Evolutionary conservation across 805 yeast species (phyloP).

Genomic region (Spathaspora sp.): DNA sequence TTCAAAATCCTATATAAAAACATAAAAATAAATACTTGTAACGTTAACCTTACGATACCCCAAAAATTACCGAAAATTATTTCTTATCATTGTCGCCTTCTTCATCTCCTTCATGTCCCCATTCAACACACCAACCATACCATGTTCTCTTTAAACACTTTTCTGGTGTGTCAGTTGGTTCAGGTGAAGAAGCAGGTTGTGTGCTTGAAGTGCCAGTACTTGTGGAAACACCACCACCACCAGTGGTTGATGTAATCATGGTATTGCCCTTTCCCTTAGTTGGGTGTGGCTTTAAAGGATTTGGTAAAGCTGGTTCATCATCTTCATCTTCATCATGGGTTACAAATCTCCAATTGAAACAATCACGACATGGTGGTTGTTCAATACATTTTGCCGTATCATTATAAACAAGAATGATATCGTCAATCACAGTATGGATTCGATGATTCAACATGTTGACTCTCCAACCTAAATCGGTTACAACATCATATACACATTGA

Average conservation of each 20-base stretch:
- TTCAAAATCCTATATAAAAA: neutral
- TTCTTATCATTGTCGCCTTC: constrained; percentile 4
- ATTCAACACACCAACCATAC: constrained; percentile 63
- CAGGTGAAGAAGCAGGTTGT: constrained; percentile 7
- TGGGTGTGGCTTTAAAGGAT: constrained; percentile 30
- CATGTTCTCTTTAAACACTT: constrained; percentile 56
- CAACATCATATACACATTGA: constrained; percentile 85
- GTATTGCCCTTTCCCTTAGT: constrained; percentile 1
- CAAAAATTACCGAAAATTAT: neutral
- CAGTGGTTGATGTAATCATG: constrained; percentile 8
- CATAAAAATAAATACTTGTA: neutral
- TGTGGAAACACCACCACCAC: constrained; percentile 3
- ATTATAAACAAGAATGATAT: constrained; percentile 67
- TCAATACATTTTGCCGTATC: constrained; percentile 69
- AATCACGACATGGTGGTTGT: constrained; percentile 85
- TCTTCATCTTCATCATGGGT: constrained; percentile 41
- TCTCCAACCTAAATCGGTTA: constrained; percentile 86
- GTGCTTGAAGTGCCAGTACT: constrained; percentile 3
- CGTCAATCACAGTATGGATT: constrained; percentile 86
- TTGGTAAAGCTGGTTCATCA: constrained; percentile 35
- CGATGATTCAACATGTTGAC: constrained; percentile 85
- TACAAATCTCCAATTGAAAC: constrained; percentile 83
- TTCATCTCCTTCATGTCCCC: constrained; percentile 32
- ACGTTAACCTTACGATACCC: neutral
- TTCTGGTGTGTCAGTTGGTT: constrained; percentile 24